phyloP scores from a whole-genome alignment of 805 yeast genomes.

The Metschnikowia gruessii region DNA sequence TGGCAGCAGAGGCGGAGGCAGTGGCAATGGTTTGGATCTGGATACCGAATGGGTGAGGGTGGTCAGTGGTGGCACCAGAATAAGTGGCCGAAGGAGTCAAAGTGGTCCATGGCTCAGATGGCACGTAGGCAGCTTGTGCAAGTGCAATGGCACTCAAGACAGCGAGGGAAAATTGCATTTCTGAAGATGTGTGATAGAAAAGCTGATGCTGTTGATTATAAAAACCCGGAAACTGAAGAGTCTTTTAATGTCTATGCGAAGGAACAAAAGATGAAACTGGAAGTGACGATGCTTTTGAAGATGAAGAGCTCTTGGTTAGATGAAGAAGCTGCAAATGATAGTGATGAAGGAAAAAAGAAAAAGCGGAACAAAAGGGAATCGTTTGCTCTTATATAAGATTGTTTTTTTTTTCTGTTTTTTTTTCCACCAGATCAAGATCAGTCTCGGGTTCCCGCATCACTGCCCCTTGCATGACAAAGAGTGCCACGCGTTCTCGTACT shows the following conservation, averaged over 20 bases:
- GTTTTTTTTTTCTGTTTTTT: too few relatives aligned
- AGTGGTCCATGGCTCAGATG: constrained; percentile 67
- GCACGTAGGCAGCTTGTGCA: constrained; percentile 60
- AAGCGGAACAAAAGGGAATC: background rate
- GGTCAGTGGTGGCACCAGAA: constrained; percentile 55
- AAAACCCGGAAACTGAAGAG: too few relatives aligned
- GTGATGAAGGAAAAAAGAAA: background rate
- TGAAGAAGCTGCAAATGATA: background rate
- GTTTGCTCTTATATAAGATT: constrained; percentile 5
- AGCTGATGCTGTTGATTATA: background rate
- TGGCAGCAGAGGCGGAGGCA: constrained; percentile 27
- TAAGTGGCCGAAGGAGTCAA: constrained; percentile 62
- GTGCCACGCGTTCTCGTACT: background rate
- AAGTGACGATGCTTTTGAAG: too few relatives aligned
- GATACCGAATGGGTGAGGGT: constrained; percentile 61
- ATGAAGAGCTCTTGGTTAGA: too few relatives aligned
- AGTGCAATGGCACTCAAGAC: constrained; percentile 41
- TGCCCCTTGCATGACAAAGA: constrained; percentile 11
- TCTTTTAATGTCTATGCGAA: too few relatives aligned
- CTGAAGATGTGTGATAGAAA: background rate
- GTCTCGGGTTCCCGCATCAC: background rate
- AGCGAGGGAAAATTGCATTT: constrained; percentile 19
- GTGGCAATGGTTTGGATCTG: constrained; percentile 50
- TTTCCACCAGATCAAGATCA: too few relatives aligned
- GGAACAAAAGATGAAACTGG: too few relatives aligned